Evolutionary conservation across 306 rosid species (phyloP).

Genomic region (Crataegus laevigata): DNA sequence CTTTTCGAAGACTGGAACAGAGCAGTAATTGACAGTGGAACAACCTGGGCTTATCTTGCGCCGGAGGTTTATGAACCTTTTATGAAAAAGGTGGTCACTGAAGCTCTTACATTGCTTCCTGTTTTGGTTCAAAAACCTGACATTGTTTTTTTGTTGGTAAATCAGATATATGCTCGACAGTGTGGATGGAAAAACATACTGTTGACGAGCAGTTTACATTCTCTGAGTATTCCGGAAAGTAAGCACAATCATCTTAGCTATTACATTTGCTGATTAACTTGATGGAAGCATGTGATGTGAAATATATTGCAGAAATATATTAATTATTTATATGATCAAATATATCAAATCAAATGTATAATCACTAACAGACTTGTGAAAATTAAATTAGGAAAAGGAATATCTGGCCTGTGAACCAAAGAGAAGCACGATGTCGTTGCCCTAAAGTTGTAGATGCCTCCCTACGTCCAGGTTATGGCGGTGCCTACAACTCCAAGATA

Average conservation of each 20-base stretch:
- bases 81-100: slow-evolving; percentile 38
- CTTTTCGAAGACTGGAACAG: slow-evolving; percentile 34
- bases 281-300: not conserved
- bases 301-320: too few relatives aligned
- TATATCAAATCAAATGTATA: too few relatives aligned
- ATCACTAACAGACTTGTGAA: too few relatives aligned
- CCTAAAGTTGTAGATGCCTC: too few relatives aligned
- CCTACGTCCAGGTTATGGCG: too few relatives aligned
- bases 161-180: slow-evolving; percentile 45
- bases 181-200: slow-evolving; percentile 35
- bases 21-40: slow-evolving; percentile 85
- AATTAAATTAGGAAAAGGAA: too few relatives aligned
- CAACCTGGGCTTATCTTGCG: slow-evolving; percentile 85
- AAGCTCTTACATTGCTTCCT: not conserved
- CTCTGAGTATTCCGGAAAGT: slow-evolving; percentile 41
- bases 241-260: slow-evolving; percentile 18
- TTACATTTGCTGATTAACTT: slow-evolving; percentile 4
- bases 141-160: slow-evolving; percentile 1
- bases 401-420: too few relatives aligned
- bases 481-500: too few relatives aligned
- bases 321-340: too few relatives aligned
- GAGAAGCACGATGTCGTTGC: too few relatives aligned
- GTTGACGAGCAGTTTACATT: slow-evolving; percentile 53
- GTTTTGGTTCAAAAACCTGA: not conserved
- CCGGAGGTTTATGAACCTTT: slow-evolving; percentile 32